A percentile compares a stretch with the other conserved stretches of the same genome.
Evolutionary conservation across 208 protist genomes (phyloP).

Genomic region (Porcisia deanei): DNA sequence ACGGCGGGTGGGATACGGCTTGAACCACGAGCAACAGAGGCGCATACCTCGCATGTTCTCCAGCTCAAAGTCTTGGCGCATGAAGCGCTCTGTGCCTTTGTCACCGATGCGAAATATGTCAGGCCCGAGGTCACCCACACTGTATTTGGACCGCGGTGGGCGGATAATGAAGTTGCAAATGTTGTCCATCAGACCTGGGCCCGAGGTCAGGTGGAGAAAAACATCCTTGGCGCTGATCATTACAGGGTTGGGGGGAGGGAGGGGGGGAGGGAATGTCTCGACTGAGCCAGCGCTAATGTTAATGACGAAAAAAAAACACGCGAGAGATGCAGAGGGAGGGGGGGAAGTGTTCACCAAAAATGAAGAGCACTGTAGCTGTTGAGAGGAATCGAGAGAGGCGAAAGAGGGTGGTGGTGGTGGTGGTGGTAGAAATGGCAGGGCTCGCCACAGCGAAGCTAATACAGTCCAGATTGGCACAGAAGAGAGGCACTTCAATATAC

Average conservation of each 20-base stretch:
- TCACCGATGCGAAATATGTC: constrained; percentile 63
- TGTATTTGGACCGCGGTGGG: constrained; percentile 70
- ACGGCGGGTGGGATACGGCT: constrained; percentile 33
- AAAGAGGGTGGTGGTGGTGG: not conserved
- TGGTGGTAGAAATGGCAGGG: not conserved
- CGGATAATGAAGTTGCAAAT: constrained; percentile 90
- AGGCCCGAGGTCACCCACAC: constrained; percentile 57
- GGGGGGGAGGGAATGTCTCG: not conserved
- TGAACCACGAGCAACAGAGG: constrained; percentile 86
- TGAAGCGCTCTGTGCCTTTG: constrained; percentile 37
- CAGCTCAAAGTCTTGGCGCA: constrained; percentile 74
- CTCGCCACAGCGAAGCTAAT: not conserved
- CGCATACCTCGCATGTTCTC: constrained; percentile 82
- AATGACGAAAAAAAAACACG: not conserved
- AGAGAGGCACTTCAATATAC: not conserved
- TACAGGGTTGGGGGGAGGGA: not conserved
- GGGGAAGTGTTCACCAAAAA: not conserved
- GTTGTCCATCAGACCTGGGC: constrained; percentile 58
- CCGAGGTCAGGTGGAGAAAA: constrained; percentile 37
- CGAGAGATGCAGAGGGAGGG: not conserved
- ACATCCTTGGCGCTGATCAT: constrained; percentile 52
- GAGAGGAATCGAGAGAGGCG: not conserved
- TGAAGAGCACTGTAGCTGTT: not conserved
- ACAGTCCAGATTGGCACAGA: not conserved
- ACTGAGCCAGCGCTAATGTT: not conserved